A percentile compares a stretch with the other conserved stretches of the same genome.
phyloP scores from a whole-genome alignment of 108 stramenopile genomes.

The Cyclotella distinguenda region DNA sequence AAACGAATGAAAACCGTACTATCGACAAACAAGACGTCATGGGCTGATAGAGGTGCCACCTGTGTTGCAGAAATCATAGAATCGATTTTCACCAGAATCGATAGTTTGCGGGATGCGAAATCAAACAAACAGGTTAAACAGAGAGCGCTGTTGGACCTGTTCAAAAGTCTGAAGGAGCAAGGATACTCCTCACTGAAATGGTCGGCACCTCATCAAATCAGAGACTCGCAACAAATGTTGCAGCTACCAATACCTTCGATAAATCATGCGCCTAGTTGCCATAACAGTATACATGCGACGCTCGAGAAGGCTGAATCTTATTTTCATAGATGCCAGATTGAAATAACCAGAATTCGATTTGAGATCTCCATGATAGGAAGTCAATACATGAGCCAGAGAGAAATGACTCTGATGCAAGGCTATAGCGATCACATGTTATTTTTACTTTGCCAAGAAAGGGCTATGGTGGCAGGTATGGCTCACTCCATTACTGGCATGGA shows the following conservation, averaged over 20 bases:
- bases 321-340: constrained; percentile 61
- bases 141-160: constrained; percentile 87
- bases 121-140: constrained; percentile 89
- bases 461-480: constrained; percentile 36
- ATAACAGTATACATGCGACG: neutral
- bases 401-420: constrained; percentile 71
- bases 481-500: constrained; percentile 29
- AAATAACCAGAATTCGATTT: constrained; percentile 58
- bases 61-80: constrained; percentile 56
- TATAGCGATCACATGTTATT: constrained; percentile 62
- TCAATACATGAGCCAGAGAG: constrained; percentile 71
- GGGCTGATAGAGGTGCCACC: constrained; percentile 45
- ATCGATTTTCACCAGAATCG: constrained; percentile 85
- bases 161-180: constrained; percentile 77
- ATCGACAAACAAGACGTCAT: constrained; percentile 30
- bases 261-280: neutral
- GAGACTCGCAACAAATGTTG: constrained; percentile 59
- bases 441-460: constrained; percentile 58
- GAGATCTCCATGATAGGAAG: constrained; percentile 75
- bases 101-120: constrained; percentile 64
- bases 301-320: constrained; percentile 66
- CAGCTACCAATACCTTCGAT: constrained; percentile 62
- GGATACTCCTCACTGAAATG: constrained; percentile 75
- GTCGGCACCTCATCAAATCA: constrained; percentile 62
- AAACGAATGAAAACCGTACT: constrained; percentile 55